Evolutionary conservation across 2,329 filamentous ascomycete genomes (phyloP).

Genomic region (Pezicula carpinea): DNA sequence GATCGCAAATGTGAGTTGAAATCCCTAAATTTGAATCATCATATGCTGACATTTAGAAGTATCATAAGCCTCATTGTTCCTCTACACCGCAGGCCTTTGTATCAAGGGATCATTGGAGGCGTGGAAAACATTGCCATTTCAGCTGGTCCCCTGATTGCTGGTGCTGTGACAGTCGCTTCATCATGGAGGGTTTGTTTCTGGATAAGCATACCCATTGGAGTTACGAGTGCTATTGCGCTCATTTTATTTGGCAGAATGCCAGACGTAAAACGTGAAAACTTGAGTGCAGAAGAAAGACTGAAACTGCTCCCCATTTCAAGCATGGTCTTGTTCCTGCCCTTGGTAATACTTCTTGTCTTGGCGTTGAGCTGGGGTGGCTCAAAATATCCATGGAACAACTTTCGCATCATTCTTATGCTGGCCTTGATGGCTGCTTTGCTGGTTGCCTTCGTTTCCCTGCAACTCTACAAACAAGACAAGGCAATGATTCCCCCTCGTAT

Average conservation of each 20-base stretch:
- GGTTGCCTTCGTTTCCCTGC: slow-evolving; percentile 26
- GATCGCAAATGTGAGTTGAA: slow-evolving; percentile 4
- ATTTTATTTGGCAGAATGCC: slow-evolving; percentile 18
- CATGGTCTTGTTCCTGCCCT: slow-evolving; percentile 28
- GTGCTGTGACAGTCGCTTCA: slow-evolving; percentile 28
- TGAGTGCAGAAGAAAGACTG: slow-evolving; percentile 36
- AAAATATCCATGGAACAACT: slow-evolving; percentile 27
- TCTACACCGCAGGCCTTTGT: slow-evolving; percentile 20
- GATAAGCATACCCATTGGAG: slow-evolving; percentile 35
- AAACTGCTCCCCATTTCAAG: slow-evolving; percentile 30
- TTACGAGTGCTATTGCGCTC: slow-evolving; percentile 26
- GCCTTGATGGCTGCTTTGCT: slow-evolving; percentile 26
- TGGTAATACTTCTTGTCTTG: slow-evolving; percentile 25
- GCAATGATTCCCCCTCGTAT: slow-evolving; percentile 37
- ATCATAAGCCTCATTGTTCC: slow-evolving; percentile 6
- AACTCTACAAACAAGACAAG: slow-evolving; percentile 32
- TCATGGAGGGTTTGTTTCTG: slow-evolving; percentile 19
- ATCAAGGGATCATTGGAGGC: slow-evolving; percentile 18
- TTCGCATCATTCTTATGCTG: slow-evolving; percentile 31
- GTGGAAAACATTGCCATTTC: slow-evolving; percentile 15
- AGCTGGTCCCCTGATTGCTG: slow-evolving; percentile 27
- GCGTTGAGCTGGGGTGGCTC: slow-evolving; percentile 31
- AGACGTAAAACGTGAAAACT: slow-evolving; percentile 2
- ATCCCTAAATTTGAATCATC: slow-evolving; percentile 6
- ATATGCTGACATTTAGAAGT: slow-evolving; percentile 10